Evolutionary conservation across 108 stramenopile species (phyloP).

Genomic region (Tribonema minus): DNA sequence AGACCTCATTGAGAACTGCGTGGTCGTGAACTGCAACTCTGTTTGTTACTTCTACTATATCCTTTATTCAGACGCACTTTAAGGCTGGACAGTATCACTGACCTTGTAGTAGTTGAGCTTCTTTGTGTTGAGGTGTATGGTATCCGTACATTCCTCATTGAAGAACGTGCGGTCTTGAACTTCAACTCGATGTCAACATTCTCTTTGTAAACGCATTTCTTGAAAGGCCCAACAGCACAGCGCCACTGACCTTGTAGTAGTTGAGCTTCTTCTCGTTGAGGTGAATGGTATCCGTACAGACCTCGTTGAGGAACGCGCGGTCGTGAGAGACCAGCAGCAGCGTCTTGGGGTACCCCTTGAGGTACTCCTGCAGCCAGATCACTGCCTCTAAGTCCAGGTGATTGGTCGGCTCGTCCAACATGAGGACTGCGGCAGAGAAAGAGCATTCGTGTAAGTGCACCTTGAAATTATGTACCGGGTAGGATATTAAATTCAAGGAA

Average conservation of each 20-base stretch:
- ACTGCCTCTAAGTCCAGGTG: slow-evolving; percentile 92
- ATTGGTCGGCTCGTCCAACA: slow-evolving; percentile 63
- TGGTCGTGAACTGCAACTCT: too few relatives aligned
- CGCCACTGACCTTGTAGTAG: slow-evolving; percentile 71
- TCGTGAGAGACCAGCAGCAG: slow-evolving; percentile 91
- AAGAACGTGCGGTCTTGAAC: too few relatives aligned
- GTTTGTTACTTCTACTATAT: too few relatives aligned
- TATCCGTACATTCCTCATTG: too few relatives aligned
- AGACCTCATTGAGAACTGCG: slow-evolving; percentile 78
- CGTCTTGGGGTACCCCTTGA: slow-evolving; percentile 72
- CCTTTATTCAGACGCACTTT: too few relatives aligned
- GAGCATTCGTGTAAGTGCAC: too few relatives aligned
- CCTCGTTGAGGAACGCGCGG: slow-evolving; percentile 85
- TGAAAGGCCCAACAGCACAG: too few relatives aligned
- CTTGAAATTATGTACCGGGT: too few relatives aligned
- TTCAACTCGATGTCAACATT: too few relatives aligned
- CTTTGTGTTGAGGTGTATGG: slow-evolving; percentile 67
- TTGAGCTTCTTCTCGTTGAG: slow-evolving; percentile 65
- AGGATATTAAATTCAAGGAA: neutral
- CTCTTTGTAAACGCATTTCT: too few relatives aligned
- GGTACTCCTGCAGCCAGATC: slow-evolving; percentile 79
- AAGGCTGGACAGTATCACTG: too few relatives aligned
- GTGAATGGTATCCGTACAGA: slow-evolving; percentile 63
- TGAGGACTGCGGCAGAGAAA: too few relatives aligned
- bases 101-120: slow-evolving; percentile 79